Conservation (phyloP, 1,284 basidiomycete genomes). For the Naganishia cerealis region DNA sequence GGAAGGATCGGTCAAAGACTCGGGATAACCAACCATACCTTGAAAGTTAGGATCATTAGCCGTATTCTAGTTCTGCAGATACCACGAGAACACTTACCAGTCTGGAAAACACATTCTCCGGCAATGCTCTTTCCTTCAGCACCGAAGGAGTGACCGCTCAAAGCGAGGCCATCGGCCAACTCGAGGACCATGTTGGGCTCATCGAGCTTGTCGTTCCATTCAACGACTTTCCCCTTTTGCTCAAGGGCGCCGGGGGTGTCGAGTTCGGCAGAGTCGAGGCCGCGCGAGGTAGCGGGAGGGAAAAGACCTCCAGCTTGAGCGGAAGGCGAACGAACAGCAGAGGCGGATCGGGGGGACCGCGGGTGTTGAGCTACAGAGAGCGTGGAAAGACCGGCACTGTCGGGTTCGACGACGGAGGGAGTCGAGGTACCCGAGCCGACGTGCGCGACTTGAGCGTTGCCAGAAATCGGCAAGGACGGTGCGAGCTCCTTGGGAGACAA, state of each 20-base stretch:
- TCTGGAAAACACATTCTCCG: conserved; percentile 99
- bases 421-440: not conserved
- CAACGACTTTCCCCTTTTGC: conserved; percentile 38
- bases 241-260: conserved; percentile 37
- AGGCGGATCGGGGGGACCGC: conserved; percentile 31
- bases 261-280: conserved; percentile 46
- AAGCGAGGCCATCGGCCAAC: conserved; percentile 85
- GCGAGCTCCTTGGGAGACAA: conserved; percentile 28
- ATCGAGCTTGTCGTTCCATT: conserved; percentile 50
- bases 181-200: conserved; percentile 70
- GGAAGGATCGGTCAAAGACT: conserved; percentile 96
- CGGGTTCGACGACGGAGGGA: conserved; percentile 29
- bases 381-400: conserved; percentile 41
- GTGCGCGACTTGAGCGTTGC: conserved; percentile 23
- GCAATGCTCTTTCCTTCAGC: conserved; percentile 85
- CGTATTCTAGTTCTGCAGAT: not conserved
- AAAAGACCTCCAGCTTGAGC: conserved; percentile 46
- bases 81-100: conserved; percentile 65
- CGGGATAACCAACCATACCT: conserved; percentile 99
- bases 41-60: conserved; percentile 15
- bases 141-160: conserved; percentile 89
- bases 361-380: conserved; percentile 40
- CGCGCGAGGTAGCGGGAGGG: conserved; percentile 51
- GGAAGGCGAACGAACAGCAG: conserved; percentile 35
- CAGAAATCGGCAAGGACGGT: conserved; percentile 31